Evolutionary conservation across 2,329 filamentous ascomycete species (phyloP).

Genomic region (Claviceps sp.): DNA sequence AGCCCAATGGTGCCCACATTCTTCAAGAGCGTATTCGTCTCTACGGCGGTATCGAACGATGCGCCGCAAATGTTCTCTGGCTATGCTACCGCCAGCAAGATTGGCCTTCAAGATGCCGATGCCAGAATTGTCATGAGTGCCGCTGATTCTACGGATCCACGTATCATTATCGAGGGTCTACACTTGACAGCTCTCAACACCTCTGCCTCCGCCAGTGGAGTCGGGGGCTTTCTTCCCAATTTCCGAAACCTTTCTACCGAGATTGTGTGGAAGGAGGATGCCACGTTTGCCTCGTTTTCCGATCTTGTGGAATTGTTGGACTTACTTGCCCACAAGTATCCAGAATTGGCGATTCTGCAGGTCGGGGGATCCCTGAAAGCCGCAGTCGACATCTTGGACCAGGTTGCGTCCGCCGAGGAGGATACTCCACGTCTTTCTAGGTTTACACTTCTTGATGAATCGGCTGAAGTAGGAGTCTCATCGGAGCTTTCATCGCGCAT

Average conservation of each 20-base stretch:
- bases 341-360: constrained; percentile 26
- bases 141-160: constrained; percentile 16
- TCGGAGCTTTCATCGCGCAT: constrained; percentile 4
- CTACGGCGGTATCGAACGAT: constrained; percentile 21
- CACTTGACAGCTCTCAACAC: constrained; percentile 24
- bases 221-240: constrained; percentile 30
- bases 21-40: constrained; percentile 33
- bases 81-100: constrained; percentile 24
- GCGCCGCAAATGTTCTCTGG: constrained; percentile 25
- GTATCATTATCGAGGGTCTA: constrained; percentile 32
- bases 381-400: constrained; percentile 13
- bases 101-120: constrained; percentile 23
- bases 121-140: constrained; percentile 32
- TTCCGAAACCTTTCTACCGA: constrained; percentile 36
- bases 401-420: constrained; percentile 10
- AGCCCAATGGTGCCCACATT: constrained; percentile 36
- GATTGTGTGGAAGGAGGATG: constrained; percentile 32
- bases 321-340: constrained; percentile 25
- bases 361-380: constrained; percentile 17
- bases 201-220: constrained; percentile 11
- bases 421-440: constrained; percentile 21
- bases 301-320: constrained; percentile 16
- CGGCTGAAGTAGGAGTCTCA: constrained; percentile 1
- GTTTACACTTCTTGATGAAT: constrained; percentile 18
- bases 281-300: constrained; percentile 11